phyloP scores from a whole-genome alignment of 345 rosid species.

The Melaleuca quinquenervia region DNA sequence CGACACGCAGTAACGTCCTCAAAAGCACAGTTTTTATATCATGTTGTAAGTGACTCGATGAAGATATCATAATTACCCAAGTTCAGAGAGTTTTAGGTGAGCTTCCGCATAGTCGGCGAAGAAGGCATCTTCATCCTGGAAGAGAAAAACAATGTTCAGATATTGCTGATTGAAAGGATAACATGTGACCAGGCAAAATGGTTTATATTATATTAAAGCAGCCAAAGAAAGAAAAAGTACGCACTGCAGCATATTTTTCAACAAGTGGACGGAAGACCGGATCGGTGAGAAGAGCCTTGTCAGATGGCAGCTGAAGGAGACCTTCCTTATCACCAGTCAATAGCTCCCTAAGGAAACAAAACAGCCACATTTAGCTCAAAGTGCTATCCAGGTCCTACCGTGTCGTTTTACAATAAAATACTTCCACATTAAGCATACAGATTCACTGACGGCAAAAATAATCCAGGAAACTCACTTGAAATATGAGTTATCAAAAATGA shows the following conservation, averaged over 20 bases:
- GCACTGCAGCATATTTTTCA: constrained; percentile 71
- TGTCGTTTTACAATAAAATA: neutral
- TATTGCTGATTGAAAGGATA: neutral
- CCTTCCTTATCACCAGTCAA: constrained; percentile 81
- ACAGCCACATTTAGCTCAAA: neutral
- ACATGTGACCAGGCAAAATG: neutral
- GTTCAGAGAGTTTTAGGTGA: constrained; percentile 87
- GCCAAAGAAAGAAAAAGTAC: neutral
- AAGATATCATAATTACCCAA: constrained; percentile 43
- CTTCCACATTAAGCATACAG: neutral
- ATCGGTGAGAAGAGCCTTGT: constrained; percentile 73
- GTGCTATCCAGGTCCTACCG: neutral
- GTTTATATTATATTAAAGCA: neutral
- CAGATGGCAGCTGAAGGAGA: constrained; percentile 66
- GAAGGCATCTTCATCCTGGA: constrained; percentile 90
- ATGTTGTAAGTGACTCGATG: neutral
- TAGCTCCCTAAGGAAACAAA: constrained; percentile 44
- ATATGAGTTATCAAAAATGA: constrained; percentile 85
- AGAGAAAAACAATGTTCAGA: neutral
- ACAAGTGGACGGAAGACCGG: constrained; percentile 84
- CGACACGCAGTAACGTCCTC: neutral
- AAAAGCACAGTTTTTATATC: neutral
- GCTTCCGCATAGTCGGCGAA: constrained; percentile 76
- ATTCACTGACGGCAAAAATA: neutral
- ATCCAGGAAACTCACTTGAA: constrained; percentile 42